Base-by-base conservation (phyloP, 495 filamentous ascomycete species). In the Podospora bellae-mahoneyi region DNA sequence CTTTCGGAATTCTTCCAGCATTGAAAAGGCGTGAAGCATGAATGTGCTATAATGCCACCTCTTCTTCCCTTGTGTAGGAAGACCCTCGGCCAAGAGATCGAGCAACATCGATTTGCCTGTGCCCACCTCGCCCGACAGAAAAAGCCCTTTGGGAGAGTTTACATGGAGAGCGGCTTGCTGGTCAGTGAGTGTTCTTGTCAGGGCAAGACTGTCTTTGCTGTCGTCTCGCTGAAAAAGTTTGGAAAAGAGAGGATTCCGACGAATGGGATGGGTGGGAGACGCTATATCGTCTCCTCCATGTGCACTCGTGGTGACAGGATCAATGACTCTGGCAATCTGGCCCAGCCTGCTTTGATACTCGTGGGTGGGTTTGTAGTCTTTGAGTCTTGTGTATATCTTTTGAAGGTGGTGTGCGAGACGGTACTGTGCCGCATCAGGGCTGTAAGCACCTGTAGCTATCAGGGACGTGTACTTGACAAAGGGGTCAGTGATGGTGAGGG, bases 11-110 rank as follows among this genome's bases (percentile, higher is more conserved):
- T 78, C 73, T 69, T 92, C 90, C 4, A 92, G 76, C 44, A 81
- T 83, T 3, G 89, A 86, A 30, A 91, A 77, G 1, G 83, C 87
- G 66, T 91, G 84, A 9, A 92, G 76, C 89, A 92, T 92, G 69
- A 92, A 92, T 0, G 86, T 90, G 73, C 90, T 89, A 77, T 90
- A 92, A 74, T 92, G 89, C 86, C 87, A 91, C 65, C 89, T 78
- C 64, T 83, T 81, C 77, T 93, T 92, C 71, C 85, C 85, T 18
- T 78, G 76, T 18, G 84, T 90, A 4, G 90, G 90, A 5, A 92
- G 75, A 61, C 86, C 87, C 62, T 90, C 87, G 18, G 87, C 87
- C 32, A 92, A 85, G 10, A 92, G 78, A 71, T 92, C 90, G 0
- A 90, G 79, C 4, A 92, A 82, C 85, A 92, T 89, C 9, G 82